These are phyloP conservation scores for Sporothrix luriei DNA, from an alignment of 2,329 filamentous ascomycete genomes.

Conservation along the genomic window DNA sequence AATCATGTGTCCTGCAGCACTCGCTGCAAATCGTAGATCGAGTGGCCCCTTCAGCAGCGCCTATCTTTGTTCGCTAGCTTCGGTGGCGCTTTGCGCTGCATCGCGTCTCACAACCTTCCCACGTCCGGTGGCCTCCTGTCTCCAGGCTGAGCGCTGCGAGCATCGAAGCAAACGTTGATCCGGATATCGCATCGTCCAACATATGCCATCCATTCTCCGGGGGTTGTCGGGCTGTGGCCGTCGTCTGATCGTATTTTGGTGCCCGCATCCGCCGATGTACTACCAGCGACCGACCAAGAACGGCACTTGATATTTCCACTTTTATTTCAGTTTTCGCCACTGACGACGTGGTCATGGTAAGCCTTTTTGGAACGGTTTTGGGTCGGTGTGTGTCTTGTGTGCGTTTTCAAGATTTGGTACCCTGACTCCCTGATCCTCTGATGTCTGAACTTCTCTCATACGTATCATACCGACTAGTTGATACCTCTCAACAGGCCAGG, in stretches of 20 bases:
- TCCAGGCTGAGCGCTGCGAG: background rate
- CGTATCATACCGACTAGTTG: too few species aligned
- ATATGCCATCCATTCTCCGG: background rate
- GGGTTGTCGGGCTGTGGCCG: background rate
- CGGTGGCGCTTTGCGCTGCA: background rate
- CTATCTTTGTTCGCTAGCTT: background rate
- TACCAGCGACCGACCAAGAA: background rate
- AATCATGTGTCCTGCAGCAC: background rate
- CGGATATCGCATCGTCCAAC: background rate
- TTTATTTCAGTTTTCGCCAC: constrained; percentile 26
- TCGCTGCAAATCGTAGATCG: constrained; percentile 1
- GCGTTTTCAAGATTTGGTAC: background rate
- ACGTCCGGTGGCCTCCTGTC: background rate
- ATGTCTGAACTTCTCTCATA: background rate
- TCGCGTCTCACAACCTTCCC: background rate
- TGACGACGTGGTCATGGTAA: constrained; percentile 26
- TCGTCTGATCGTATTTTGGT: constrained; percentile 12
- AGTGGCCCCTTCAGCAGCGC: background rate
- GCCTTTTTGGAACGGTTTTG: background rate
- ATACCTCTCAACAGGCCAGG: too few species aligned
- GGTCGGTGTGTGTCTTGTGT: background rate
- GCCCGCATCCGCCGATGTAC: constrained; percentile 13
- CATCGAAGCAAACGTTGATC: background rate
- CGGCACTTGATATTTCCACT: constrained; percentile 20
- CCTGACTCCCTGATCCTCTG: background rate